Evolutionary conservation across 208 protist species (phyloP), one percentile per base, ranked within the genome.

Genomic region (Wallacemonas sp.): DNA sequence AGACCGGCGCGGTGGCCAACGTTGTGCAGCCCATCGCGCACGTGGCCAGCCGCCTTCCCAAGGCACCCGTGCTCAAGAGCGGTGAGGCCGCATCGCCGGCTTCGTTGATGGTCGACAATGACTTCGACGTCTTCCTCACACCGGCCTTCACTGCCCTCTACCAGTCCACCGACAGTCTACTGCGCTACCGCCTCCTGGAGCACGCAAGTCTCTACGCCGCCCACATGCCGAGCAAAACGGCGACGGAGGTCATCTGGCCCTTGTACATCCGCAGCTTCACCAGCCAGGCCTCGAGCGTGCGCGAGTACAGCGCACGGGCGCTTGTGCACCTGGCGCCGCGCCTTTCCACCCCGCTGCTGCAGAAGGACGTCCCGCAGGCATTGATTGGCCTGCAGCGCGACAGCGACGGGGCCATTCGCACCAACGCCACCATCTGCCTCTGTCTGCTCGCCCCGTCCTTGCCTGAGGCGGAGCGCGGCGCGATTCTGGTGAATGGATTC

Each of bases 401-500:
- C 50, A 32, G 39, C 41, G 89, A 95, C 49, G 81, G 79, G 2
- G 72, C 84, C 3, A 84, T 97, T 46, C 82, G 93, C 55, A 87
- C 93, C 41, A 97, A 97, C 70, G 89, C 93, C 14, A 93, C 90
- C 7, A 91, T 97, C 67, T 81, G 81, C 14, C 65, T 96, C 32
- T 84, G 87, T 52, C 63, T 90, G 16, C 74, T 97, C 20, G 67
- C 79, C 4, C 57, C 57, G 57, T 23, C 22, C 42, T 20, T 64
- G 26, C 57, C 57, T 3, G 57, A 64, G 50, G 74, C 72, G 0
- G 66, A 77, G 1, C 82, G 89, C 12, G 76, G 80, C 23, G 61
- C 44, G 29, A 74, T 91, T 2, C 64, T 96, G 28, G 61, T 91
- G 25, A 70, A 70, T 14, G 84, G 64, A 14, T 96, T 93, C 67